A percentile compares a stretch with the other conserved stretches of the same genome.
These are phyloP conservation scores for Oryza glaberrima DNA, from an alignment of 176 grass and related monocot genomes.

Conservation along the genomic window DNA sequence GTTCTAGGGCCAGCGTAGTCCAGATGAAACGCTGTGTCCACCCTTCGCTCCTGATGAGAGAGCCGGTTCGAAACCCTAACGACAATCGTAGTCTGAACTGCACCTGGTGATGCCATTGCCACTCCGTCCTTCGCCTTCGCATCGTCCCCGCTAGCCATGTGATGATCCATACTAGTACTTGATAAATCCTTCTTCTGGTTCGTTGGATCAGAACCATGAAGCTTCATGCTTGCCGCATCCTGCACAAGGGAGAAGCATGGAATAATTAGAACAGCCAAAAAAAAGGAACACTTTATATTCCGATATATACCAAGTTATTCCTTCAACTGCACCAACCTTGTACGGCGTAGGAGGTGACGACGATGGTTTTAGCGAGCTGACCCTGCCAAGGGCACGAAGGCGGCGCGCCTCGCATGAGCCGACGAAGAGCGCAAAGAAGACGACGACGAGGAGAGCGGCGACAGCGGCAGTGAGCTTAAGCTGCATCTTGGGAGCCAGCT, in stretches of 20 bases:
- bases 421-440: conserved; percentile 47
- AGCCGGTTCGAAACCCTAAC: conserved; percentile 24
- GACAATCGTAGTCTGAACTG: neutral
- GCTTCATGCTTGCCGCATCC: conserved; percentile 34
- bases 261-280: neutral
- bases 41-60: conserved; percentile 4
- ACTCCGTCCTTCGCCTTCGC: neutral
- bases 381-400: conserved; percentile 28
- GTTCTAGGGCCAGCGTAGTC: conserved; percentile 76
- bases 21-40: conserved; percentile 61
- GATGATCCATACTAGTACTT: neutral
- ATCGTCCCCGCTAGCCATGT: neutral
- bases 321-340: conserved; percentile 49
- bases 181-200: neutral
- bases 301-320: neutral
- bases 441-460: conserved; percentile 36
- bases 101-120: neutral
- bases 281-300: neutral
- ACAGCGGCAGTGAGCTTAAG: conserved; percentile 37
- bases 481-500: conserved; percentile 9
- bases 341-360: conserved; percentile 11
- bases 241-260: neutral
- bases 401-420: conserved; percentile 50
- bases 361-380: neutral
- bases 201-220: neutral